Evolutionary conservation across 2,329 filamentous ascomycete genomes (phyloP), one percentile per base, ranked within the genome.

Genomic region (Venturia carpophila): DNA sequence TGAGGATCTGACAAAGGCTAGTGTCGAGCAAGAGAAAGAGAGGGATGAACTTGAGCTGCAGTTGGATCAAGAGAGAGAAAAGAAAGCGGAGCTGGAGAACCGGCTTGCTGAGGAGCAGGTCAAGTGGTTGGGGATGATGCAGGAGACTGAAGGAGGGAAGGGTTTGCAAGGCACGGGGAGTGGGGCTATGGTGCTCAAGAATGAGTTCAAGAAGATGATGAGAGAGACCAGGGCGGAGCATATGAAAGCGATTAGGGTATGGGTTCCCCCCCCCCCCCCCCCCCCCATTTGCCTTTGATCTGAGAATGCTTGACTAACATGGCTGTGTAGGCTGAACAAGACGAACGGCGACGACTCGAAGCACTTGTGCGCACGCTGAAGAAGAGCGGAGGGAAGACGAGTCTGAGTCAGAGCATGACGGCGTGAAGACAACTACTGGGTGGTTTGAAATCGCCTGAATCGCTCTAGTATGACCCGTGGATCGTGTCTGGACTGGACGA

Each of bases 141-240:
- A 81, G 70, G 82, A 84, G 17, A 78, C 78, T 11, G 75, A 75
- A 5, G 71, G 73, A 69, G 68, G 73, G 62, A 67, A 70, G 68
- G 66, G 64, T 41, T 69, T 67, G 10, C 68, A 69, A 65, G 69
- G 68, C 10, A 71, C 71, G 56, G 60, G 66, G 5, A 56, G 60
- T 30, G 89, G 86, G 69, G 87, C 85, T 30, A 84, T 84, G 75
- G 86, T 90, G 49, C 72, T 91, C 71, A 86, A 86, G 75, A 87
- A 86, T 68, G 88, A 91, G 73, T 91, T 91, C 73, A 89, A 89
- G 79, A 90, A 88, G 78, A 90, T 90, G 87, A 90, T 90, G 87
- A 82, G 86, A 68, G 87, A 90, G 71, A 85, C 85, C 60, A 83
- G 87, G 67, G 79, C 81, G 1, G 88, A 91, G 73, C 86, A 83